These are phyloP conservation scores for Aspergillus ellipticus DNA, from an alignment of 495 filamentous ascomycete species.

Conservation along the genomic window DNA sequence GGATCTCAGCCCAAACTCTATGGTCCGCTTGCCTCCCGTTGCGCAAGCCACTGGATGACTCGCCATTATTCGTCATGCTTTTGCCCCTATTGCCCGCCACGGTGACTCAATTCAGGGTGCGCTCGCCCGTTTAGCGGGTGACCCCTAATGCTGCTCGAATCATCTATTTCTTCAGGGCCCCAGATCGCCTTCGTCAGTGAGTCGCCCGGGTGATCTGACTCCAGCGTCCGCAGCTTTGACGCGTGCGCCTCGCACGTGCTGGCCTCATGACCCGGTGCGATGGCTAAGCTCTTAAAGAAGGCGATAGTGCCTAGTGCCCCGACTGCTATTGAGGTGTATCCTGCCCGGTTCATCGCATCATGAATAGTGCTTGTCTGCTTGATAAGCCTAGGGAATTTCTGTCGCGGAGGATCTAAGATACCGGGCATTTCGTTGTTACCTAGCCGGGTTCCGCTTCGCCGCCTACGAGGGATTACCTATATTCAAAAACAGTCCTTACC, in stretches of 20 bases:
- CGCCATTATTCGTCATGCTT: conserved; percentile 11
- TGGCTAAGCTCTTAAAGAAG: conserved; percentile 18
- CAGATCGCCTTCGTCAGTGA: background rate
- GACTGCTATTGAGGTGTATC: conserved; percentile 6
- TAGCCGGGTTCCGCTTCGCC: background rate
- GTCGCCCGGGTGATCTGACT: conserved; percentile 2
- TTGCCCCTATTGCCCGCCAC: background rate
- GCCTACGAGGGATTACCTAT: background rate
- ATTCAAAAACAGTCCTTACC: background rate
- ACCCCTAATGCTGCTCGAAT: background rate
- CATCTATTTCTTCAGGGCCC: background rate
- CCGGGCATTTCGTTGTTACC: too few species aligned
- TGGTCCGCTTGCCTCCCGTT: background rate
- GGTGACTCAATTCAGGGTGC: conserved; percentile 12
- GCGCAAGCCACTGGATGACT: background rate
- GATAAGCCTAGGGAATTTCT: conserved; percentile 4
- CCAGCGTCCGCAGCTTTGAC: background rate
- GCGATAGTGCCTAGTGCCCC: background rate
- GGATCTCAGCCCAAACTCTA: background rate
- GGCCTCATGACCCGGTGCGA: conserved; percentile 8
- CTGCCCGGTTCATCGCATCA: background rate
- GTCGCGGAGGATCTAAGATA: conserved; percentile 8
- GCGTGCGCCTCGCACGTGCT: conserved; percentile 24
- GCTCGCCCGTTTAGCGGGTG: background rate
- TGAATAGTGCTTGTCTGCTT: conserved; percentile 3